Evolutionary conservation across 73 alveolate species (phyloP), one percentile per base, ranked within the genome.

Genomic region (Uronychia binucleata): DNA sequence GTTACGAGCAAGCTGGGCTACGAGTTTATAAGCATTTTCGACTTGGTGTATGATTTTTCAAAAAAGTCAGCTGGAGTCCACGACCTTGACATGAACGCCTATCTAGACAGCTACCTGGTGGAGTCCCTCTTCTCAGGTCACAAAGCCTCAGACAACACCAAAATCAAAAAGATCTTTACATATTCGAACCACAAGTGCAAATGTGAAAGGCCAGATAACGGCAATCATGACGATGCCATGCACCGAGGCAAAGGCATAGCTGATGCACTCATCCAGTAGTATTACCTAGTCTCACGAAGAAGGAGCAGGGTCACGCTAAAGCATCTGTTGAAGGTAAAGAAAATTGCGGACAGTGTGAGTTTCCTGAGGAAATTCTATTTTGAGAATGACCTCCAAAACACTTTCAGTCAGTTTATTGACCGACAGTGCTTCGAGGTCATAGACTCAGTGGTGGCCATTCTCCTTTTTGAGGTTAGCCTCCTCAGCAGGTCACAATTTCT

Each of bases 291-390:
- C 19, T 11, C 67, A 11, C 5, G 67, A 19, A 46, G 78, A 8
- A 59, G 33, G 31, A 19, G 35, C 83, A 46, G 83, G 87, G 78
- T 86, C 35, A 78, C 82, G 26, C 77, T 86, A 1, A 26, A 76
- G 27, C 86, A 86, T 86, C 86, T 86, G 0, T 33, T 77, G 32
- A 77, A 59, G 33, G 67, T 86, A 0, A 86, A 86, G 78, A 86
- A 86, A 57, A 58, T 86, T 25, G 92, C 92, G 26, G 92, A 86
- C 74, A 86, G 87, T 57, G 57, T 86, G n/a, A 86, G 77, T 77
- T 86, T 86, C 46, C 30, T 86, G 46, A 26, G 92, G 59, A 34
- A 76, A n/a, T 86, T 57, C 87, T 86, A 46, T 19, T 11, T 46
- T 5, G 67, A 19, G 19, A 46, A 46, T 46, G 67, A 46, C 67